Conservation (phyloP, 176 grass and related monocot species). For the Oryza meyeriana region DNA sequence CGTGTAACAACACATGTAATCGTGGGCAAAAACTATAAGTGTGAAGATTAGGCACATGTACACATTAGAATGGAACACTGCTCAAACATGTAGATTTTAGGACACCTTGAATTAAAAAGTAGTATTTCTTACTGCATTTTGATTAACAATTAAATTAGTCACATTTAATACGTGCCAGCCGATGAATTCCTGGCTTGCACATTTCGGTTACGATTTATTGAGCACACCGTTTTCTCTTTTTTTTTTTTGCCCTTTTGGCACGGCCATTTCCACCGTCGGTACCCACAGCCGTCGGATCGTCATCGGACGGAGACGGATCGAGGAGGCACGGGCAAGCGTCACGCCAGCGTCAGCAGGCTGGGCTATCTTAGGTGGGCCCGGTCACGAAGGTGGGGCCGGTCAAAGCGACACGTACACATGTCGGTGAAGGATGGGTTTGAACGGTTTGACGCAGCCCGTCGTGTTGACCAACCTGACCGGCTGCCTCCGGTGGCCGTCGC, state of each 20-base stretch:
- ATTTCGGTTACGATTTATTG: neutral
- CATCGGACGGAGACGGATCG: neutral
- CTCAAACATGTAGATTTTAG: no score
- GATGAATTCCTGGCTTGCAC: neutral
- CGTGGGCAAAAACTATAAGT: no score
- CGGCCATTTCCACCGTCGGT: neutral
- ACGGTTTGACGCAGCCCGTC: constrained; percentile 37
- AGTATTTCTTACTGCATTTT: no score
- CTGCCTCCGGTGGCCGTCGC: constrained; percentile 43
- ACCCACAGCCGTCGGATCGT: neutral
- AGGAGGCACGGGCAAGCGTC: constrained; percentile 6
- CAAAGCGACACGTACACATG: constrained; percentile 47
- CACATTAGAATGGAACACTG: no score
- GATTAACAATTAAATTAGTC: neutral
- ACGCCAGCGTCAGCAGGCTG: constrained; percentile 15
- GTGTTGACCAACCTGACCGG: constrained; percentile 37
- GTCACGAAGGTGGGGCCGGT: constrained; percentile 23
- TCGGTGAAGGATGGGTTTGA: constrained; percentile 1
- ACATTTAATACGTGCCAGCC: neutral
- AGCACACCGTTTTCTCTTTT: no score
- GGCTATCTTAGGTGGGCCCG: neutral
- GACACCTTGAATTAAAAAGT: no score
- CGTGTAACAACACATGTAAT: neutral
- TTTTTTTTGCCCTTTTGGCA: neutral
- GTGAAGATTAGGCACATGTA: no score